Conservation (phyloP, 495 filamentous ascomycete species). For the Extremus antarcticus region DNA sequence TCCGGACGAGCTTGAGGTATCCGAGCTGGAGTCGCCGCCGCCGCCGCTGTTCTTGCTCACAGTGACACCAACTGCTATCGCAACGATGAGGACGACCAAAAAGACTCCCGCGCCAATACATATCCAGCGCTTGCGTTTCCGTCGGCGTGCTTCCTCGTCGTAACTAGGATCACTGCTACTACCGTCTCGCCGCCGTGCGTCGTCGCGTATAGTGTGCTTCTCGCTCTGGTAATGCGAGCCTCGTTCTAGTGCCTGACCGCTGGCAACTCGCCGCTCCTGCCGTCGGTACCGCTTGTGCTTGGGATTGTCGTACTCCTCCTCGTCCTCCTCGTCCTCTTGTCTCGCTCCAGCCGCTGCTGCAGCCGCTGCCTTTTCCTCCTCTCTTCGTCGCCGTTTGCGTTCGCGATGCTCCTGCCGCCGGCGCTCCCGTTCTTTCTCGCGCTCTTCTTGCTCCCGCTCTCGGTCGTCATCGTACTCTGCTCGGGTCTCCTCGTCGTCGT, state of each 20-base stretch:
- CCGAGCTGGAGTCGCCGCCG: constrained; percentile 13
- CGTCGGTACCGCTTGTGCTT: constrained; percentile 12
- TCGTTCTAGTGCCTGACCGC: constrained; percentile 30
- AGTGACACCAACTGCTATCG: constrained; percentile 63
- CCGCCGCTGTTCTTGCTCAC: constrained; percentile 52
- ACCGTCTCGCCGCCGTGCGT: constrained; percentile 23
- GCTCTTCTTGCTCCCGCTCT: constrained; percentile 26
- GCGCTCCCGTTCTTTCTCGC: constrained; percentile 18
- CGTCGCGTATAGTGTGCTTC: constrained; percentile 24
- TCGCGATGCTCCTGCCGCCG: constrained; percentile 22
- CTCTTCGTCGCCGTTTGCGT: constrained; percentile 14
- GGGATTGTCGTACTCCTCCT: constrained; percentile 9
- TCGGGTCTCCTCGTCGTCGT: constrained; percentile 21
- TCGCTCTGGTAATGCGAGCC: constrained; percentile 23
- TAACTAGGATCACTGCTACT: constrained; percentile 20
- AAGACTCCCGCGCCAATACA: constrained; percentile 45
- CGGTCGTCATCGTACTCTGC: constrained; percentile 9
- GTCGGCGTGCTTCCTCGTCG: constrained; percentile 23
- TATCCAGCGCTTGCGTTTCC: constrained; percentile 25
- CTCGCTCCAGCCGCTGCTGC: not conserved
- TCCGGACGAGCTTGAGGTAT: constrained; percentile 19
- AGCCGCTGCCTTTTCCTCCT: constrained; percentile 27
- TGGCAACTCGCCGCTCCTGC: constrained; percentile 26
- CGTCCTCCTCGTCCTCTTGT: not conserved
- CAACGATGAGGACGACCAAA: constrained; percentile 55